Evolutionary conservation across 2,329 filamentous ascomycete genomes (phyloP).

Genomic region (Sporothrix euskadiensis): DNA sequence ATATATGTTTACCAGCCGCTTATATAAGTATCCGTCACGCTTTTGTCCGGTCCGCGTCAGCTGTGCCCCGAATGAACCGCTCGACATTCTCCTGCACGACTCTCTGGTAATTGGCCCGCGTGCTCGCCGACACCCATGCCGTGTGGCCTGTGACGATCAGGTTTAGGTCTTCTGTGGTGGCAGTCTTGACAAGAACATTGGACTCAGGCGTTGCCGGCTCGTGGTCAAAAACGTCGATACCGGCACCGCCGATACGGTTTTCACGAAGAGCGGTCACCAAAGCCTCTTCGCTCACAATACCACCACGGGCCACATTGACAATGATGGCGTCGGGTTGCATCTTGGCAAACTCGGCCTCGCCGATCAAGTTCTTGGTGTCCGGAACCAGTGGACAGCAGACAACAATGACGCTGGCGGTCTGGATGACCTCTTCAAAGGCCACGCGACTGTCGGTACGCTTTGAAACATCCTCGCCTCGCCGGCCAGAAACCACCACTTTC

Average conservation of each 20-base stretch:
- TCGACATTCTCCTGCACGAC: conserved; percentile 31
- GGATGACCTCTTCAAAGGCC: conserved; percentile 33
- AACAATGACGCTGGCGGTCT: conserved; percentile 38
- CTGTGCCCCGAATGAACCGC: conserved; percentile 27
- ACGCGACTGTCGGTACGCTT: conserved; percentile 21
- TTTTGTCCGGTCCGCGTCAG: conserved; percentile 20
- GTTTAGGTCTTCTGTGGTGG: conserved; percentile 29
- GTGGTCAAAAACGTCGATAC: conserved; percentile 41
- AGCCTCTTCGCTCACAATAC: conserved; percentile 41
- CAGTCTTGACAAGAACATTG: conserved; percentile 30
- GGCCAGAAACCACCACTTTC: conserved; percentile 36
- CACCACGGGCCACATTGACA: conserved; percentile 42
- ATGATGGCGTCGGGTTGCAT: conserved; percentile 37
- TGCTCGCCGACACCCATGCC: conserved; percentile 33
- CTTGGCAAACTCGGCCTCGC: conserved; percentile 30
- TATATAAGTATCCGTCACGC: conserved; percentile 7
- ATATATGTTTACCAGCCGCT: neutral
- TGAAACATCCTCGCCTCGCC: conserved; percentile 29
- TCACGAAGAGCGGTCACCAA: conserved; percentile 40
- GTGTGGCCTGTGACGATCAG: conserved; percentile 33
- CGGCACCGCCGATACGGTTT: conserved; percentile 39
- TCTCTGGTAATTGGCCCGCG: conserved; percentile 32
- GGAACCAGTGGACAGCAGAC: conserved; percentile 41
- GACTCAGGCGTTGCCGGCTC: conserved; percentile 38
- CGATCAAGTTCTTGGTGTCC: conserved; percentile 37